Evolutionary conservation across 805 yeast genomes (phyloP).

Genomic region (Candida namnaoensis): DNA sequence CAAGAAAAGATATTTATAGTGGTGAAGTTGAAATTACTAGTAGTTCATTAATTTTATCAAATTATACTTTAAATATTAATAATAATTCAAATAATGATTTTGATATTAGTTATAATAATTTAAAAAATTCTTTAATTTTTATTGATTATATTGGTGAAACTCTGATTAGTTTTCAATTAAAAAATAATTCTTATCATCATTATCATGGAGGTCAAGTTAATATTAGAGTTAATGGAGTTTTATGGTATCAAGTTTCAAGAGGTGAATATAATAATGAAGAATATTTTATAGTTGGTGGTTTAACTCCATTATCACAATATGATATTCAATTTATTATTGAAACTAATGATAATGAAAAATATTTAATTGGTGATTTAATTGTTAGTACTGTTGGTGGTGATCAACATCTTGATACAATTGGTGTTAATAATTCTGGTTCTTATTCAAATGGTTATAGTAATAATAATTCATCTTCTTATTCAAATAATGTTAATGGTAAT

Average conservation of each 20-base stretch:
- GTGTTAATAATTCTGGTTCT: no score
- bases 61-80: slow-evolving; percentile 7
- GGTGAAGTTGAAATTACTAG: slow-evolving; percentile 22
- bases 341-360: slow-evolving; percentile 22
- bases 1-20: slow-evolving; percentile 33
- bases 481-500: slow-evolving; percentile 4
- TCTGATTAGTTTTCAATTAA: slow-evolving; percentile 40
- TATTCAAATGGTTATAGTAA: slow-evolving; percentile 15
- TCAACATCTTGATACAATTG: slow-evolving; percentile 17
- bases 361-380: slow-evolving; percentile 28
- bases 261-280: slow-evolving; percentile 39
- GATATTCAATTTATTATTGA: slow-evolving; percentile 39
- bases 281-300: slow-evolving; percentile 51
- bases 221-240: slow-evolving; percentile 53
- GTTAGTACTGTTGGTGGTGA: slow-evolving; percentile 23
- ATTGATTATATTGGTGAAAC: slow-evolving; percentile 45
- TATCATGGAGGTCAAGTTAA: slow-evolving; percentile 31
- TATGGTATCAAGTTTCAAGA: slow-evolving; percentile 59
- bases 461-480: slow-evolving; percentile 8
- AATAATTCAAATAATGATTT: slow-evolving; percentile 26
- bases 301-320: slow-evolving; percentile 57
- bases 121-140: slow-evolving; percentile 25
- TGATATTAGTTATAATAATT: slow-evolving; percentile 24
- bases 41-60: slow-evolving; percentile 13
- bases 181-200: slow-evolving; percentile 16